Evolutionary conservation across 495 filamentous ascomycete genomes (phyloP).

Genomic region (Cercophora scortea): DNA sequence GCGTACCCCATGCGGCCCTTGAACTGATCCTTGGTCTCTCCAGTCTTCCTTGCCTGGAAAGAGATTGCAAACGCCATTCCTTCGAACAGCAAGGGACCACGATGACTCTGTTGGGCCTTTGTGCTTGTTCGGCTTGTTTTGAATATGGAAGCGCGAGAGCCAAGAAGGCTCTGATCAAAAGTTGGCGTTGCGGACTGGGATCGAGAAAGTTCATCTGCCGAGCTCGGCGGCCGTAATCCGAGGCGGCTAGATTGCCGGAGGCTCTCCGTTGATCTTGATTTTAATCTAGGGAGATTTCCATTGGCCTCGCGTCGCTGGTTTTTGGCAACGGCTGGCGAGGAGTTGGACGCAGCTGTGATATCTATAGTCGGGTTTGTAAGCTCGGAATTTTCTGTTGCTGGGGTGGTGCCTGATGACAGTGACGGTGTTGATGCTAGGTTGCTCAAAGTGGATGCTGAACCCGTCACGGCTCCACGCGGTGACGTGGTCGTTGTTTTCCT

Average conservation of each 20-base stretch:
- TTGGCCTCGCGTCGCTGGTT: constrained; percentile 16
- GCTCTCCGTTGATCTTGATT: constrained; percentile 13
- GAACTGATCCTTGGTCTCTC: constrained; percentile 44
- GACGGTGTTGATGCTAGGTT: constrained; percentile 27
- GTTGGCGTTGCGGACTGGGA: constrained; percentile 17
- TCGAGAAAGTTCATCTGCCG: constrained; percentile 31
- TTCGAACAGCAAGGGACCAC: constrained; percentile 45
- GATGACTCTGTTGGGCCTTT: constrained; percentile 2
- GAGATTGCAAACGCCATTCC: constrained; percentile 79
- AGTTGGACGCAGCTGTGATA: constrained; percentile 7
- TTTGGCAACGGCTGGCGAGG: constrained; percentile 24
- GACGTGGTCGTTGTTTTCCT: constrained; percentile 5
- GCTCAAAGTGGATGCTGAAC: constrained; percentile 24
- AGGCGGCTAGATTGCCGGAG: constrained; percentile 16
- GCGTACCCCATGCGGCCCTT: constrained; percentile 37
- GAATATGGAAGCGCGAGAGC: constrained; percentile 11
- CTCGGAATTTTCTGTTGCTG: constrained; percentile 13
- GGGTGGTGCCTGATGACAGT: constrained; percentile 20
- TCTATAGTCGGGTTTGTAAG: constrained; percentile 1
- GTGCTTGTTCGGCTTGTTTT: constrained; percentile 3
- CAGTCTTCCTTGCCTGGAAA: constrained; percentile 44
- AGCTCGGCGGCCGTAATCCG: constrained; percentile 21
- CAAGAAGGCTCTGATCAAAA: constrained; percentile 23
- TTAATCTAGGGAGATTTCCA: constrained; percentile 15
- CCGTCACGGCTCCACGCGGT: constrained; percentile 2